Evolutionary conservation across 345 rosid genomes (phyloP).

Genomic region (Salix koriyanagi): DNA sequence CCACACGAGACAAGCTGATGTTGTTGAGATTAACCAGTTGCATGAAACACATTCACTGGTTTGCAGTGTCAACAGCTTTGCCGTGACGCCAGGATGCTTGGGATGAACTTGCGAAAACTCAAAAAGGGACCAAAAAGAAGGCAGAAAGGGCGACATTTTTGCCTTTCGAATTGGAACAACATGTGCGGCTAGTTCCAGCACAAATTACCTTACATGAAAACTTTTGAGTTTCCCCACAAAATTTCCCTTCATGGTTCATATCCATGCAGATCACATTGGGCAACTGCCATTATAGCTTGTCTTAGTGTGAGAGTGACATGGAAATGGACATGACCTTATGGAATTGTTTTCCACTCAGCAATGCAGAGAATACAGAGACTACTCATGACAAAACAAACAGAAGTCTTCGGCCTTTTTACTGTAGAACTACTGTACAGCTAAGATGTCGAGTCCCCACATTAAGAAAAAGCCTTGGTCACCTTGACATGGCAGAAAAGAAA

Average conservation of each 20-base stretch:
- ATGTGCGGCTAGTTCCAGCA: too few relatives aligned
- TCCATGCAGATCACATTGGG: too few relatives aligned
- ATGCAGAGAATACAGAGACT: not conserved
- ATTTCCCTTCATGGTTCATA: too few relatives aligned
- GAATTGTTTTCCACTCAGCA: conserved; percentile 2
- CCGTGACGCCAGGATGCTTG: not conserved
- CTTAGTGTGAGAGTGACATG: conserved; percentile 15
- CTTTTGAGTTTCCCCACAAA: too few relatives aligned
- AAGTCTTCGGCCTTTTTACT: conserved; percentile 15
- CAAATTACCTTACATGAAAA: too few relatives aligned
- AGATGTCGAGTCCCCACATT: conserved; percentile 1
- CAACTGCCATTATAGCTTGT: conserved; percentile 2
- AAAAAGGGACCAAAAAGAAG: not conserved
- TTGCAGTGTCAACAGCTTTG: not conserved
- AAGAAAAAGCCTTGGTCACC: conserved; percentile 4
- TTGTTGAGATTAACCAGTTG: not conserved
- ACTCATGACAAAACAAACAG: conserved; percentile 6
- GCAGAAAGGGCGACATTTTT: not conserved
- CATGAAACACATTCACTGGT: not conserved
- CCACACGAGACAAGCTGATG: not conserved
- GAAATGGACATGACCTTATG: conserved; percentile 27
- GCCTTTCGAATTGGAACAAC: too few relatives aligned
- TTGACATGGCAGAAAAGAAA: conserved; percentile 18
- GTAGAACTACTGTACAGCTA: conserved; percentile 33
- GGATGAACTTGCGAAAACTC: not conserved